Base-by-base conservation (phyloP, 1,284 basidiomycete species). In the Irpex sp. region DNA sequence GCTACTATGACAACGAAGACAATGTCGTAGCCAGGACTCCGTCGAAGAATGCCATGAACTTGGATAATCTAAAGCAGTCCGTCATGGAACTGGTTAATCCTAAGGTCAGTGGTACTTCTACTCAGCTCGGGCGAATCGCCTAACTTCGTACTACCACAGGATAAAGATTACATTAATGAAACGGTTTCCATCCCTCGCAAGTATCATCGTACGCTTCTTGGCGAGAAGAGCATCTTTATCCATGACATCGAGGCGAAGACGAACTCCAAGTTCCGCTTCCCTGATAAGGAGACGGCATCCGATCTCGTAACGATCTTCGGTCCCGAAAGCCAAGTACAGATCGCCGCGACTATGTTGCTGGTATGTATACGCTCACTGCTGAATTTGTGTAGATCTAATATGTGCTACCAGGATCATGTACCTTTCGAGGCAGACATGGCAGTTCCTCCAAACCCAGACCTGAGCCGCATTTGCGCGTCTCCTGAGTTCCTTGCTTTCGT, bases 41-140 rank as follows among this genome's bases (percentile, higher is more conserved):
- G 5, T 95, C 96, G 52, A 99, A 99, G 85, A 99, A 99, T 73
- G 94, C 94, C 7, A 90, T 92, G 75, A 97, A 97, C 75, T 79
- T 99, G 71, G 96, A 98, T 71, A 94, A 97, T 73, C 81, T 99
- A 69, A 98, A 97, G 81, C 91, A 93, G 73, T 92, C 94, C 36
- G 95, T 99, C 61, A 97, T 98, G 95, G 97, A 98, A 78, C 82
- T 98, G 68, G 96, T 99, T 49, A 94, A 92, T 74, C 94, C 95
- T 34, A 98, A 98, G 88, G 93, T 92, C 66, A 63, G 79, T 68
- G 36, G 11, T 13, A n/a, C 55, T 62, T 17, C 57, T 57, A 44
- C 17, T 57, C 55, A 57, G 57, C 54, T 26, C 3, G 21, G 61
- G 49, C 26, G 44, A 51, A 13, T 7, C 3, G 58, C 47, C 40